Percentiles rank a stretch among this genome's conserved stretches.
These are phyloP conservation scores for Amyloporia xantha DNA, from an alignment of 768 basidiomycete genomes.

Conservation along the genomic window DNA sequence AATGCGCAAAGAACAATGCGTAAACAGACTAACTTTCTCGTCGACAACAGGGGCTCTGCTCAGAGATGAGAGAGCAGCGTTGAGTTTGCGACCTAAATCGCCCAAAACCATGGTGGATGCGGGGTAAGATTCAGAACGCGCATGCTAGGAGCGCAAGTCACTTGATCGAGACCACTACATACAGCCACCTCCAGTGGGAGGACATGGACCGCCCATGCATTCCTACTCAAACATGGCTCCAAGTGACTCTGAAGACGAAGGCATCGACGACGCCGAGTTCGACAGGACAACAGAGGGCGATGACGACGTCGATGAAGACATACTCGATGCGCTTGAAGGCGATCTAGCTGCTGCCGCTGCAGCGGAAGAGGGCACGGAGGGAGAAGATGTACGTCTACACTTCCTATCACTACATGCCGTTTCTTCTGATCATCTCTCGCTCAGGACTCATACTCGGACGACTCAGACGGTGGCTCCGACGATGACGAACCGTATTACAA, in stretches of 20 bases:
- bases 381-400: slow-evolving; percentile 51
- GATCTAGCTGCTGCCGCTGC: slow-evolving; percentile 28
- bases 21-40: slow-evolving; percentile 67
- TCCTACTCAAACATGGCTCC: slow-evolving; percentile 39
- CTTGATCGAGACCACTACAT: background rate
- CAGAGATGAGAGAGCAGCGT: slow-evolving; percentile 87
- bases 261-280: slow-evolving; percentile 52
- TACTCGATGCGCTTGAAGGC: slow-evolving; percentile 51
- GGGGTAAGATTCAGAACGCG: background rate
- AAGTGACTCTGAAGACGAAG: slow-evolving; percentile 62
- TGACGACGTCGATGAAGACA: slow-evolving; percentile 51
- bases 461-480: slow-evolving; percentile 47
- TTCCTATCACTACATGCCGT: background rate
- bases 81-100: slow-evolving; percentile 91
- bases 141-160: slow-evolving; percentile 2
- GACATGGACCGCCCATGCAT: too few species aligned
- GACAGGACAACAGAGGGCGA: slow-evolving; percentile 46
- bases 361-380: slow-evolving; percentile 63
- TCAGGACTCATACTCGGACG: slow-evolving; percentile 55
- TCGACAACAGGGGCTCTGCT: slow-evolving; percentile 83
- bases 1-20: background rate
- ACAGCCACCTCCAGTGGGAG: too few species aligned
- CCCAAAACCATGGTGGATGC: slow-evolving; percentile 78
- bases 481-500: slow-evolving; percentile 32
- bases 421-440: slow-evolving; percentile 5